Percentiles rank a stretch among this genome's conserved stretches.
These are phyloP conservation scores for Nyctanthes arbortristis DNA, from an alignment of 257 asterid species.

Conservation along the genomic window DNA sequence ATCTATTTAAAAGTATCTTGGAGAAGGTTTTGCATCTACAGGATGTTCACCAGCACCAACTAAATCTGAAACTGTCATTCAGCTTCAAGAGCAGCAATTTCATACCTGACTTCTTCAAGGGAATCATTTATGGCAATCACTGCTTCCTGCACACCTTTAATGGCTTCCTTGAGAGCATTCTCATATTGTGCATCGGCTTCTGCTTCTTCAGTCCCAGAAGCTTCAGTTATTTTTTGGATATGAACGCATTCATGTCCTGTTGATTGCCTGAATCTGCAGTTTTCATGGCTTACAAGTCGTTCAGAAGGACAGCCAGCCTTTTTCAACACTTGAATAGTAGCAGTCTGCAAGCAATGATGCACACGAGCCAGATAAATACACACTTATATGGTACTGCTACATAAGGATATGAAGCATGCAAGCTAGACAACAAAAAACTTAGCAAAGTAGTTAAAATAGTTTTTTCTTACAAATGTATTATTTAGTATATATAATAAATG, in stretches of 20 bases:
- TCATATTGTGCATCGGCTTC: conserved; percentile 92
- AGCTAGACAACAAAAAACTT: too few relatives aligned
- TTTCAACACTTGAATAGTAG: conserved; percentile 83
- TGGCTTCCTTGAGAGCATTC: conserved; percentile 81
- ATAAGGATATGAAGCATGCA: too few relatives aligned
- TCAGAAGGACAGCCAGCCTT: conserved; percentile 94
- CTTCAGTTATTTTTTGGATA: conserved; percentile 90
- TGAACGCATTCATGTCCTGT: conserved; percentile 78
- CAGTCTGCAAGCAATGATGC: conserved; percentile 78
- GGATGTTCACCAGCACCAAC: neutral
- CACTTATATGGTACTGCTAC: too few relatives aligned
- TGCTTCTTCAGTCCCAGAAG: conserved; percentile 96
- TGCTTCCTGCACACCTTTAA: conserved; percentile 78
- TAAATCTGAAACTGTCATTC: conserved; percentile 32
- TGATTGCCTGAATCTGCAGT: conserved; percentile 65
- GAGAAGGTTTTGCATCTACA: conserved; percentile 4
- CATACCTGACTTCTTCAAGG: conserved; percentile 95
- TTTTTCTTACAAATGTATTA: too few relatives aligned
- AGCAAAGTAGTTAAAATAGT: too few relatives aligned
- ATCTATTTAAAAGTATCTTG: too few relatives aligned
- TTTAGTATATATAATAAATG: too few relatives aligned
- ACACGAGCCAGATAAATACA: too few relatives aligned
- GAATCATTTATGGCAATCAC: conserved; percentile 72
- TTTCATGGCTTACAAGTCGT: conserved; percentile 84
- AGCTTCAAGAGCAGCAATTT: conserved; percentile 75